Percentiles rank a stretch among this genome's conserved stretches.
phyloP scores from a whole-genome alignment of 1,139 yeast genomes.

The Yamadazyma atmosphaerica region DNA sequence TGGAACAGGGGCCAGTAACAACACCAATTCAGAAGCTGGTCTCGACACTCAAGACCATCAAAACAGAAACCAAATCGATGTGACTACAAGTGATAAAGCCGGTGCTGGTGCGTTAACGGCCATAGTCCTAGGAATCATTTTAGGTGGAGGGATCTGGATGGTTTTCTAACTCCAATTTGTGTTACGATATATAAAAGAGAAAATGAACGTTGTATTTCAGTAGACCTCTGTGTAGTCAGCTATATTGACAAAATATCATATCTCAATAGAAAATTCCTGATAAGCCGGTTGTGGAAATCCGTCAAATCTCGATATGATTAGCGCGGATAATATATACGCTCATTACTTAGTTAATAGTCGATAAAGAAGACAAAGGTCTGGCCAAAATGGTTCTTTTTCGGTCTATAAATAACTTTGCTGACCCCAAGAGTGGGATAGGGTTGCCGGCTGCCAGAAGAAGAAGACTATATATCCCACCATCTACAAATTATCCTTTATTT shows the following conservation, averaged over 20 bases:
- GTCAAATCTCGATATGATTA: too few relatives aligned
- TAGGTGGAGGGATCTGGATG: constrained; percentile 50
- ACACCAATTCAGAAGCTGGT: constrained; percentile 51
- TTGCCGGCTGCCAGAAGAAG: constrained; percentile 42
- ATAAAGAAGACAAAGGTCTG: background rate
- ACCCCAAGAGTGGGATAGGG: constrained; percentile 37
- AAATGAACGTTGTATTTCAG: background rate
- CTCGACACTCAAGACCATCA: constrained; percentile 24
- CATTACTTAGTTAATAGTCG: too few relatives aligned
- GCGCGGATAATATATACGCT: too few relatives aligned
- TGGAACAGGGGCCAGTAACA: constrained; percentile 46
- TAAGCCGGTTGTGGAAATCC: too few relatives aligned
- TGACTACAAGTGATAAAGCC: constrained; percentile 42
- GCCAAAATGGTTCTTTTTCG: constrained; percentile 42
- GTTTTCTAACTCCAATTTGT: constrained; percentile 24
- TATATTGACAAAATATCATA: too few relatives aligned
- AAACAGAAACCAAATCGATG: constrained; percentile 30
- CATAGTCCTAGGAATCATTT: constrained; percentile 33
- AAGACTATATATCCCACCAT: constrained; percentile 64
- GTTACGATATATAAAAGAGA: background rate
- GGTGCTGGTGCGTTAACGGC: constrained; percentile 53
- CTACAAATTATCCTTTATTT: constrained; percentile 67
- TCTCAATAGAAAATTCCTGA: too few relatives aligned
- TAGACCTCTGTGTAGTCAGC: too few relatives aligned
- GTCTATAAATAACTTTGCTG: constrained; percentile 42